Evolutionary conservation across 2,329 filamentous ascomycete species (phyloP).

Genomic region (Alternaria brassicae): DNA sequence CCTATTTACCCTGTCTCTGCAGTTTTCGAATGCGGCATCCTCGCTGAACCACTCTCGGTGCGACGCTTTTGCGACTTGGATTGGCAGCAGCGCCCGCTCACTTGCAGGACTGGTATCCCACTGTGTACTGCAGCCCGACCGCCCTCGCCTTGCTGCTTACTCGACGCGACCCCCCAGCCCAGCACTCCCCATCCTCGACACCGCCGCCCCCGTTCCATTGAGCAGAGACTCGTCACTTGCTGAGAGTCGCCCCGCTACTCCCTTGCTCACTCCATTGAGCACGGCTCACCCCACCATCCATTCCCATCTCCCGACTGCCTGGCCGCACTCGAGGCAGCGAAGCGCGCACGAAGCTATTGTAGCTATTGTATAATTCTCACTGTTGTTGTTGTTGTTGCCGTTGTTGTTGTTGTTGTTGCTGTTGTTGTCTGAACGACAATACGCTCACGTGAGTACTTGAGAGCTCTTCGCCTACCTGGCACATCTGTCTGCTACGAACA

Average conservation of each 20-base stretch:
- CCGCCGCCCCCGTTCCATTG: conserved; percentile 1
- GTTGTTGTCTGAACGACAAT: conserved; percentile 28
- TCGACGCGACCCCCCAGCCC: conserved; percentile 13
- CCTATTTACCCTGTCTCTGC: conserved; percentile 8
- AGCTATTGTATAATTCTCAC: conserved; percentile 12
- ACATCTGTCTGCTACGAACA: not conserved
- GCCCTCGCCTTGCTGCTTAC: conserved; percentile 26
- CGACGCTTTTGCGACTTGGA: conserved; percentile 22
- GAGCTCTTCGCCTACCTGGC: conserved; percentile 5
- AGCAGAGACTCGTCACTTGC: not conserved
- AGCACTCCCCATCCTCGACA: conserved; percentile 13
- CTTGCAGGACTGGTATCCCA: conserved; percentile 17
- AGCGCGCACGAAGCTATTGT: conserved; percentile 19
- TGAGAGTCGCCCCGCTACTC: conserved; percentile 7
- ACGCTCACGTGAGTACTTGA: conserved; percentile 35
- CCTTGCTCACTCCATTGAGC: conserved; percentile 19
- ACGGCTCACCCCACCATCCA: conserved; percentile 40
- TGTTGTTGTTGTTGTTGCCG: conserved; percentile 3
- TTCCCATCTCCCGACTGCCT: conserved; percentile 16
- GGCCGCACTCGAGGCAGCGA: conserved; percentile 17
- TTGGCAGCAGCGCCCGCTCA: conserved; percentile 17
- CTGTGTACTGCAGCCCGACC: conserved; percentile 16
- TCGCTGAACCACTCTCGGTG: conserved; percentile 10
- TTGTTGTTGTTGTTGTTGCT: conserved; percentile 6
- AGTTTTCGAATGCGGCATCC: conserved; percentile 14